Base-by-base conservation (phyloP, 164 flowering plant species). In the Brasenia schreberi region DNA sequence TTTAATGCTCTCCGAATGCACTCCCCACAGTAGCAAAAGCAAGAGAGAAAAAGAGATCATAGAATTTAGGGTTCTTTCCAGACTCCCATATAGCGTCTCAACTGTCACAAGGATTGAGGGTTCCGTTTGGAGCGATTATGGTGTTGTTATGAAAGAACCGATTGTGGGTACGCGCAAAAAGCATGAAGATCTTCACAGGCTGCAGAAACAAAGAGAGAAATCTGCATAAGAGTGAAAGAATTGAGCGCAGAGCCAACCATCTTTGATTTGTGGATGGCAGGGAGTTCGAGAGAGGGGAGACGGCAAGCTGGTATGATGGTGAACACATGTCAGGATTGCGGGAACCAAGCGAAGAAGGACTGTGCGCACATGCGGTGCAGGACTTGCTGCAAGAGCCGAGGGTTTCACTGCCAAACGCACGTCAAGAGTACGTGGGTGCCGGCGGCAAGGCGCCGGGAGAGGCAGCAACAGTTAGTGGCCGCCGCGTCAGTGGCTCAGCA, bases 391-490 rank as follows among this genome's bases (percentile, higher is more conserved):
- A 89, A 84, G 79, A 83, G 86, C 79, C 81, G 91, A 49, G 96
- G 93, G 17, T 81, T 87, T 65, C 77, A 79, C 19, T 89, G 96
- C 71, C 79, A 71, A 4, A 89, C 96, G 42, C 96, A 89, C 72
- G 81, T 89, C 7, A 89, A 81, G 77, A 85, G 91, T 81, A 89
- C 93, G 19, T 89, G 96, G 96, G 91, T 89, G 61, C 88, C 96
- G 18, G 93, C 93, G 11, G 43, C 93, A 4, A 83, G 81, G 65
- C 74, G 96, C 64, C 85, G 96, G 1, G 91, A 87, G 70, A 65
- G 87, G 52, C 88, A 81, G 33, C 87, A 87, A 9, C 92, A 86
- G 64, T 79, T 84, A 11, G 67, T 70, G 2, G 63, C 78, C 63
- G 6, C 72, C 49, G 80, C 72, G 19, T 79, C 71, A 9, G 82